Evolutionary conservation across 495 filamentous ascomycete species (phyloP).

Genomic region (Aspergillus cavernicola): DNA sequence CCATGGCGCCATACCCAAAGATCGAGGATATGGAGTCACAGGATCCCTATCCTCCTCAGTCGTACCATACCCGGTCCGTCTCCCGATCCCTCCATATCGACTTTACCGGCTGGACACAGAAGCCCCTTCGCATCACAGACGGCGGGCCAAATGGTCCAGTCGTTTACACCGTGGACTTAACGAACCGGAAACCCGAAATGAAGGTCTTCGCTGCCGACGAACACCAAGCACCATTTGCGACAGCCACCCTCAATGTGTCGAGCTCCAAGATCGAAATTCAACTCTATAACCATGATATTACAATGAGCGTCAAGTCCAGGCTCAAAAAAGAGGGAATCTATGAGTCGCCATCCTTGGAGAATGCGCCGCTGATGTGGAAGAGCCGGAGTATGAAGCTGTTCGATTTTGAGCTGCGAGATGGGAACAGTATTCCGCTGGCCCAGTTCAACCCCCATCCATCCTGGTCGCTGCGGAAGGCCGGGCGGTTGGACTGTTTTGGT

Average conservation of each 20-base stretch:
- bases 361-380: conserved; percentile 2
- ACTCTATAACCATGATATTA: neutral
- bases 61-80: conserved; percentile 1
- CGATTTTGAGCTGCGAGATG: conserved; percentile 12
- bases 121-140: conserved; percentile 1
- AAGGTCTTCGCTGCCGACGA: neutral
- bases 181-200: conserved; percentile 1
- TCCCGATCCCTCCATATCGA: conserved; percentile 8
- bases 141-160: neutral
- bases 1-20: neutral
- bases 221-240: neutral
- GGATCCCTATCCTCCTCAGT: conserved; percentile 2
- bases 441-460: conserved; percentile 6
- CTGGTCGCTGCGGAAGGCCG: neutral
- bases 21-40: neutral
- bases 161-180: neutral
- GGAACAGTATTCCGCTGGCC: conserved; percentile 3
- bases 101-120: conserved; percentile 3
- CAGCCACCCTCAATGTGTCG: neutral
- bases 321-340: conserved; percentile 7
- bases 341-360: conserved; percentile 2
- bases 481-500: conserved; percentile 5
- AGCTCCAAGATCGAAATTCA: neutral
- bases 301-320: neutral
- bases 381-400: conserved; percentile 6